Evolutionary conservation across 495 filamentous ascomycete genomes (phyloP).

Genomic region (Penicillium lagena): DNA sequence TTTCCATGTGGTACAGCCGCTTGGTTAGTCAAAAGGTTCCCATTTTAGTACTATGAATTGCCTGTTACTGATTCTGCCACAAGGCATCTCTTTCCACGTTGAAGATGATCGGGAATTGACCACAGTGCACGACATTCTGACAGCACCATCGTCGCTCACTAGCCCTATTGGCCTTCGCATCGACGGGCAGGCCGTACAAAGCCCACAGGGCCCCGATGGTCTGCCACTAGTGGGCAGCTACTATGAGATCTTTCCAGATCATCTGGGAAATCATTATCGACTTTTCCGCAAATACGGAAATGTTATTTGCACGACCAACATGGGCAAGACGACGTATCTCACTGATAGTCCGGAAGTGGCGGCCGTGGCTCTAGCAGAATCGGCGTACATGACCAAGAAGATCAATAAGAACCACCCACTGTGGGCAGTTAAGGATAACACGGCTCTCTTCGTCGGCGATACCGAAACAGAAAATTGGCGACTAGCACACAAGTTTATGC

Average conservation of each 20-base stretch:
- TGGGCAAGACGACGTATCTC: slow-evolving; percentile 44
- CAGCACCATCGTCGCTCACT: slow-evolving; percentile 3
- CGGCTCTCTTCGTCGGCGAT: slow-evolving; percentile 47
- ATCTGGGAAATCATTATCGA: slow-evolving; percentile 52
- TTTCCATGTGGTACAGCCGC: slow-evolving; percentile 14
- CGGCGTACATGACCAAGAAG: slow-evolving; percentile 45
- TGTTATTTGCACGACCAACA: slow-evolving; percentile 48
- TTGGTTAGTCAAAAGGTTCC: too few relatives aligned
- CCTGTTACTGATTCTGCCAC: not conserved
- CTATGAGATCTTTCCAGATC: slow-evolving; percentile 53
- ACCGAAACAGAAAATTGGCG: slow-evolving; percentile 41
- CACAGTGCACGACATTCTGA: slow-evolving; percentile 20
- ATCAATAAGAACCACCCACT: slow-evolving; percentile 46
- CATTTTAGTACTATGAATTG: too few relatives aligned
- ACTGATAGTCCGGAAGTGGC: slow-evolving; percentile 43
- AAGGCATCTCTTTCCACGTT: slow-evolving; percentile 32
- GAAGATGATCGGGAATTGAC: slow-evolving; percentile 13
- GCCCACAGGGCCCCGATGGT: slow-evolving; percentile 38
- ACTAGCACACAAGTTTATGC: slow-evolving; percentile 48
- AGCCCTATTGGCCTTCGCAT: slow-evolving; percentile 33
- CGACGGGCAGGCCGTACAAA: slow-evolving; percentile 35
- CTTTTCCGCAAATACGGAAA: slow-evolving; percentile 48
- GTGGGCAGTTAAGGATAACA: slow-evolving; percentile 38
- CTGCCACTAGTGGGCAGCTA: slow-evolving; percentile 45
- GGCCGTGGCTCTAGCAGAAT: slow-evolving; percentile 31